Evolutionary conservation across 1,284 basidiomycete genomes (phyloP), one percentile per base, ranked within the genome.

Genomic region (Earliella scabrosa): DNA sequence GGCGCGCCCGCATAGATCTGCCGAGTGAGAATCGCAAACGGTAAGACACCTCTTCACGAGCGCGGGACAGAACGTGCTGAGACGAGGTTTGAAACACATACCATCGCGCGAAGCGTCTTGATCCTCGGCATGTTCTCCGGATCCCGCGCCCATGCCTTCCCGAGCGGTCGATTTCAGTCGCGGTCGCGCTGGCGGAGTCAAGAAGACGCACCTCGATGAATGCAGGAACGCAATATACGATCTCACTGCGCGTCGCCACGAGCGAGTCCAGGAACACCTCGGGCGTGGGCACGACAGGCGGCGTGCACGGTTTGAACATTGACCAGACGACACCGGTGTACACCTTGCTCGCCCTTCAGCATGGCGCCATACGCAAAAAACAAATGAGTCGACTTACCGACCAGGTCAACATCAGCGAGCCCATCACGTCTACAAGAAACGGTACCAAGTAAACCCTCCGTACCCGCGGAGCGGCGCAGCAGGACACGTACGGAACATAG

Each of bases 1-100:
- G 71, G 67, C 0, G 67, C 71, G 13, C 72, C 72, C 3, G 67
- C 70, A 54, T 66, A 73, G 48, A 69, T 55, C 72, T 73, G 50
- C 11, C 6, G 21, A 27, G 39, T 24, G 36, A 13, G 24, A n/a
- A 32, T 7, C 36, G 43, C 18, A n/a, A 14, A 40, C 45, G n/a
- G 27, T 35, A 16, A 20, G 6, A 27, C 43, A 29, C 16, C 7
- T 10, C 32, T 3, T 34, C 32, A 13, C 32, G 8, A 18, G n/a
- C 9, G 16, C 16, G 18, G 3, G 2, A 38, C 16, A 3, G 18
- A n/a, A n/a, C n/a, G n/a, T n/a, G n/a, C n/a, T n/a, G n/a, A n/a
- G n/a, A n/a, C n/a, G n/a, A n/a, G n/a, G n/a, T n/a, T n/a, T n/a
- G 40, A 6, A 49, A 54, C 4, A 23, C 18, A 18, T 24, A 46